Evolutionary conservation across 306 rosid species (phyloP), one percentile per base, ranked within the genome.

Genomic region (Rosa persica): DNA sequence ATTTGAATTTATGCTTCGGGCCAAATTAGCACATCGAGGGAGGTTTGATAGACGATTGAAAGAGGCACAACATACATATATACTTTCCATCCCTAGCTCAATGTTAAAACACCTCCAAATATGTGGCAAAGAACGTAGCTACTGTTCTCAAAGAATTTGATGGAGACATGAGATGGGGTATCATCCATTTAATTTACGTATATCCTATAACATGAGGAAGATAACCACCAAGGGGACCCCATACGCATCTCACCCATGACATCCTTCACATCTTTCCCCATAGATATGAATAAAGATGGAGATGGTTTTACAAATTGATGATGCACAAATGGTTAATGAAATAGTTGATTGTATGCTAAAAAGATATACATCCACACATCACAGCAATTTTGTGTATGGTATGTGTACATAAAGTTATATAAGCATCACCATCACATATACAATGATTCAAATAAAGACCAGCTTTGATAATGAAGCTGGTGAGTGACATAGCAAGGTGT

Each of bases 201-300:
- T 71, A 73, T 13, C 39, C 8, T 60, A 25, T 1, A n/a, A 39
- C 6, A 72, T n/a, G 34, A 74, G 23, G 25, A 42, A 57, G 54
- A 74, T 58, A 74, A 74, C 16, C 54, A 74, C 80, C 27, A 36
- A 76, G 38, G 25, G 62, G 80, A 49, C 65, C 80, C 65, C 25
- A 66, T 76, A 48, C 66, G 27, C 0, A 57, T 42, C 78, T 57
- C 78, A 58, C 40, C 77, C 70, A 57, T 74, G 55, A 74, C 55
- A 74, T 58, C 61, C 8, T 15, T 43, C 60, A 76, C 73, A 47
- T 12, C 73, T 76, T 76, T 67, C 25, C 25, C 73, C 1, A 47
- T 49, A 47, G 17, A 48, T 76, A 64, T n/a, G 12, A 46, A 64
- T 62, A 64, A 20, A 8, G 23, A 76, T 76, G 10, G 16, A 66